Evolutionary conservation across 2,329 filamentous ascomycete genomes (phyloP), one percentile per base, ranked within the genome.

Genomic region (Plectosphaerella cucumerina): DNA sequence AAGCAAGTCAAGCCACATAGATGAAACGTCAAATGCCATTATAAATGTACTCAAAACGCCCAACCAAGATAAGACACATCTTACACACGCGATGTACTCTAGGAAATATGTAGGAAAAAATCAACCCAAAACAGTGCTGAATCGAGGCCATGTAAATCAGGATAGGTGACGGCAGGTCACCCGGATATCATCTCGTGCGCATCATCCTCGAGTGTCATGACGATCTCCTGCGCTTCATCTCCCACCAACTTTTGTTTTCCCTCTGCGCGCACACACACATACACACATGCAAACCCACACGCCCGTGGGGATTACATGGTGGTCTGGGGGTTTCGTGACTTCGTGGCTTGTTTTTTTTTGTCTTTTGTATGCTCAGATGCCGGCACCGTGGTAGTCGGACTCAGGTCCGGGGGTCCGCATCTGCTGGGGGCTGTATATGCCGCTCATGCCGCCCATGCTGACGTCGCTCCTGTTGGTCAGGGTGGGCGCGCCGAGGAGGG

Each of bases 401-500:
- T 62, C 56, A 22, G 55, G 59, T 9, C 26, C 26, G 26, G 47
- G 59, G 58, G 37, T 56, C 51, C 45, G 31, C 14, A 37, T 22
- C 45, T 47, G 45, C 34, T 47, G 45, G 8, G 45, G 45, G 34
- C 37, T 41, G 47, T 48, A 48, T 48, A 56, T 54, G 41, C 45
- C 46, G 5, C 39, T 18, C 44, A 49, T 47, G n/a, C 48, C 39
- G 48, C 57, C 55, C 67, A 70, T 70, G 57, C 66, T 70, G 35
- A 69, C 59, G 51, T 65, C 66, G 53, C 63, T 74, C 60, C 46
- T 63, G 51, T 61, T 62, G 10, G 58, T 56, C n/a, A 53, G 55
- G 14, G 58, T 53, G 20, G 67, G 69, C 31, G 66, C 69, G 51
- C 66, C 64, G 26, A 70, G 56, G n/a, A 42, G 39, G 17, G 70